Evolutionary conservation across 345 rosid genomes (phyloP), one percentile per base, ranked within the genome.

Genomic region (Psidium friedrichsthalianum): DNA sequence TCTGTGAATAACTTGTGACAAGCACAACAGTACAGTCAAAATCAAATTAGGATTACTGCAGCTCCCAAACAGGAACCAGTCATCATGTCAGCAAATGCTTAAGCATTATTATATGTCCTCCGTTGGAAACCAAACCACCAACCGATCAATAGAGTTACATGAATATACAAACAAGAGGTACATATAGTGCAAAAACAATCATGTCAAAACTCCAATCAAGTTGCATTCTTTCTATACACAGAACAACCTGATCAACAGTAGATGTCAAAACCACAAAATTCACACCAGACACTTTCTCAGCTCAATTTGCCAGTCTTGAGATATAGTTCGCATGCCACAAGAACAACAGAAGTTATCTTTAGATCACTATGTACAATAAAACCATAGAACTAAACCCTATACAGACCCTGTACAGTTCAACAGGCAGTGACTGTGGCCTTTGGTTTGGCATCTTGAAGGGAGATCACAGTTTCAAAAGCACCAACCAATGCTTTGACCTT

Each of bases 401-500:
- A 25, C 49, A 76, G 82, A 61, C 32, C 83, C 78, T 18, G 78
- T 36, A 69, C 47, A 36, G 78, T 59, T 87, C 82, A 74, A 83
- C 74, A 80, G 53, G 85, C 83, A 85, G 56, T 85, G 82, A 82
- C 40, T 25, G 87, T 88, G 21, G 87, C 89, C 82, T 86, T 84
- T 32, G 96, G 76, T 82, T 88, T 90, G 56, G 86, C 76, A 82
- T 95, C 95, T 82, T 93, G 96, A 86, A 92, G 94, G 82, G 95
- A 94, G 83, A 94, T 94, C 83, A 95, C 94, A 56, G 94, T 86
- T 89, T 97, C 99, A 84, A 97, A n/a, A 88, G 98, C 98, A 84
- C 96, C 94, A 47, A 94, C 96, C 91, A 97, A 91, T 84, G 98
- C 98, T 90, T 92, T 95, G 53, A 97, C 99, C 91, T 95, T 97